Evolutionary conservation across 495 filamentous ascomycete genomes (phyloP), one percentile per base, ranked within the genome.

Genomic region (Lophiostoma macrostomum): DNA sequence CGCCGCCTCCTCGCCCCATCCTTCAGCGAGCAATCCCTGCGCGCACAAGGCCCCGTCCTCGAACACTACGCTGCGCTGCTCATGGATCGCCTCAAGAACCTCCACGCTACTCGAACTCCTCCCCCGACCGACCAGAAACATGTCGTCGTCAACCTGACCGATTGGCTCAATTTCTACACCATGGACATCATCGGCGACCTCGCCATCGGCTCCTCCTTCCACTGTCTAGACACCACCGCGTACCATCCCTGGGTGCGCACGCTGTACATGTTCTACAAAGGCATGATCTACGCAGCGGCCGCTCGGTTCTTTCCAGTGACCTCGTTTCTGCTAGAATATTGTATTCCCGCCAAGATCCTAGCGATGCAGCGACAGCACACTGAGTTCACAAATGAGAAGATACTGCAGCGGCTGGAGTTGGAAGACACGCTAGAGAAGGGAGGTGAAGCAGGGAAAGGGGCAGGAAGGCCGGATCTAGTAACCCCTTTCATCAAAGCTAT

Each of bases 111-210:
- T 37, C 34, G 6, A 36, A n/a, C n/a, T n/a, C n/a, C n/a, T n/a
- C n/a, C 5, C 10, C 18, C 40, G 12, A 24, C 43, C 2, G 32
- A 32, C 3, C 46, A 53, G 20, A 42, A 51, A 22, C 32, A 34
- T 14, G 31, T 59, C 39, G 16, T 41, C 18, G 27, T 55, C 12
- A 64, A 70, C 52, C 35, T 69, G 20, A 34, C 63, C 10, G 44
- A 56, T 14, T 68, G 58, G 63, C 40, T 63, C 25, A 64, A 68
- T 34, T 70, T 63, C 46, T 58, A 55, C 13, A 64, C 63, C 0
- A 63, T 69, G 34, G 67, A 69, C 48, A 61, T 69, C 19, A 66
- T 68, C 41, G 65, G 65, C 12, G 63, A 69, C 43, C 58, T 69
- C 0, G 52, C 50, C 12, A 64, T 70, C 27, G 67, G 67, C 8